Evolutionary conservation across 371 early-diverging fungal species (phyloP), one percentile per base, ranked within the genome.

Genomic region (Umbelopsis sp.): DNA sequence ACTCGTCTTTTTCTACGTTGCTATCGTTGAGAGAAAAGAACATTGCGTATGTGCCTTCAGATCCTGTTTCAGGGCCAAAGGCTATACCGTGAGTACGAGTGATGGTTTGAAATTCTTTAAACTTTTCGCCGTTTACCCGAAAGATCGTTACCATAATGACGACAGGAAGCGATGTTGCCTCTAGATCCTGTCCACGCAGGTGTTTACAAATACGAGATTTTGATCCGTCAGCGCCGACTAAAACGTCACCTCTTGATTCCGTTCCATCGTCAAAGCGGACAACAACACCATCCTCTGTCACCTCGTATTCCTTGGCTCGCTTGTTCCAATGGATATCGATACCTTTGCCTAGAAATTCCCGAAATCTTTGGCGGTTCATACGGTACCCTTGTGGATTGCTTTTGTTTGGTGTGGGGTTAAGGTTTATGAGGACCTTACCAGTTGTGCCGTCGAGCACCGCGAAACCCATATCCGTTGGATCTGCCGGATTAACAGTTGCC

Each of bases 221-320:
- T n/a, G 69, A n/a, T 11, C 77, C 77, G 64, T 76, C 77, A 0
- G 69, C 77, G 29, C 72, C 77, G n/a, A 76, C 69, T 4, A 76
- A 25, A 3, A 74, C 6, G 29, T 67, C 52, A 5, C 77, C 77
- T 24, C 50, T 32, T 0, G 53, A 72, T n/a, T 45, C 53, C 0
- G 72, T 68, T 12, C 75, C 76, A 46, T 80, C 82, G 3, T 70
- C 68, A 51, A 82, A 80, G 3, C 48, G 63, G 38, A 69, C 77
- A 24, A 44, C 64, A n/a, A 80, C 69, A 41, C 68, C 66, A 65
- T 68, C 63, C 12, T 77, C 65, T 1, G 44, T 16, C 10, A 63
- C 14, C 11, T 44, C 52, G 48, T 72, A 74, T 14, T 53, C 35
- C n/a, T 65, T 63, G n/a, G 72, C 12, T 4, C 29, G 53, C 44